These are phyloP conservation scores for Juglanconis juglandina DNA, from an alignment of 2,329 filamentous ascomycete species.

Conservation along the genomic window DNA sequence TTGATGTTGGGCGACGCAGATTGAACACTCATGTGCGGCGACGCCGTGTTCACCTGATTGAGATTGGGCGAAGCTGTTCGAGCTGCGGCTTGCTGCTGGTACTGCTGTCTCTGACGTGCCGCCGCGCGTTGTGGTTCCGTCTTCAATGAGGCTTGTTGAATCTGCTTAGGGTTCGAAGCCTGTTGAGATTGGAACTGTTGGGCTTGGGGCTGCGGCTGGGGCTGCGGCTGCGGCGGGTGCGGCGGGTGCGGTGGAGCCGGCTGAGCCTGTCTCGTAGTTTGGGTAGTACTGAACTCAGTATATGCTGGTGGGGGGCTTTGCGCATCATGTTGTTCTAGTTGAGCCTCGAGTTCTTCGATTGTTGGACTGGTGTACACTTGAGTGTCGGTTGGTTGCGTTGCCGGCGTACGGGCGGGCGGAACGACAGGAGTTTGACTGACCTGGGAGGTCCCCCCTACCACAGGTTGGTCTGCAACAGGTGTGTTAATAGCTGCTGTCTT, in stretches of 20 bases:
- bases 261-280: conserved; percentile 4
- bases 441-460: conserved; percentile 1
- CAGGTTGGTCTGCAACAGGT: conserved; percentile 8
- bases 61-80: conserved; percentile 17
- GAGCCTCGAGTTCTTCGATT: conserved; percentile 18
- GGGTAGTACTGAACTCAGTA: conserved; percentile 3
- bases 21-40: conserved; percentile 15
- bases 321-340: conserved; percentile 14
- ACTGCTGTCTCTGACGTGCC: conserved; percentile 20
- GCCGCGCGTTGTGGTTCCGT: conserved; percentile 15
- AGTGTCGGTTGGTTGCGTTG: conserved; percentile 3
- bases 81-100: conserved; percentile 16
- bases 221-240: not conserved
- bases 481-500: conserved; percentile 16
- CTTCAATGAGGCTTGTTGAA: conserved; percentile 22
- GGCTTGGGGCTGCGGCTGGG: not conserved
- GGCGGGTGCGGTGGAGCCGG: not conserved
- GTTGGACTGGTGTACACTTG: conserved; percentile 16
- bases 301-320: conserved; percentile 2
- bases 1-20: conserved; percentile 16
- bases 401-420: conserved; percentile 1
- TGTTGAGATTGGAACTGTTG: conserved; percentile 8
- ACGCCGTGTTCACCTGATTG: conserved; percentile 13
- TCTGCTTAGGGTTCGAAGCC: conserved; percentile 11
- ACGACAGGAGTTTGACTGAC: conserved; percentile 1